Evolutionary conservation across 2,329 filamentous ascomycete genomes (phyloP).

Genomic region (Alternaria incomplexa): DNA sequence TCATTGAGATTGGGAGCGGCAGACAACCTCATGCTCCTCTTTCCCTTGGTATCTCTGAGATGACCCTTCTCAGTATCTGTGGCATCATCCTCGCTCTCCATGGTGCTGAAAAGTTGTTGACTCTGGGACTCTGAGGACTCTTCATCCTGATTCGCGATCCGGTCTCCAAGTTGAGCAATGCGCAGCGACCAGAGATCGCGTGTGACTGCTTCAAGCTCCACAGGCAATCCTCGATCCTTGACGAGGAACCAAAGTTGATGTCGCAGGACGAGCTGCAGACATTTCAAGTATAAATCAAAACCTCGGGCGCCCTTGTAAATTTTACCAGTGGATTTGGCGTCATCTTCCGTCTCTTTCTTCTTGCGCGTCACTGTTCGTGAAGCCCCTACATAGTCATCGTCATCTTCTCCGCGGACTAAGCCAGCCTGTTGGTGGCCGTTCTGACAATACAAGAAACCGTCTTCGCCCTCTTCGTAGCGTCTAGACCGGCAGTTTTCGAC

Average conservation of each 20-base stretch:
- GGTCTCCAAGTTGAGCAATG: constrained; percentile 62
- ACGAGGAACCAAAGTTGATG: constrained; percentile 81
- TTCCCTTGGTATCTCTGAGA: constrained; percentile 33
- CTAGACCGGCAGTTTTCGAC: constrained; percentile 73
- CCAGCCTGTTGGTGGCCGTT: constrained; percentile 71
- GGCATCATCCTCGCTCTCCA: constrained; percentile 52
- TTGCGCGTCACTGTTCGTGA: constrained; percentile 61
- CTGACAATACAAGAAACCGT: constrained; percentile 78
- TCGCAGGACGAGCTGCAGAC: constrained; percentile 81
- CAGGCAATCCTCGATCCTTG: constrained; percentile 67
- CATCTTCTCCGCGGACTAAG: constrained; percentile 57
- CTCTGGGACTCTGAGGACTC: constrained; percentile 48
- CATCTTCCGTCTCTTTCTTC: constrained; percentile 58
- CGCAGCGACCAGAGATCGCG: constrained; percentile 86
- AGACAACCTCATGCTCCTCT: constrained; percentile 55
- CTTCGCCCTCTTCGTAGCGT: constrained; percentile 70
- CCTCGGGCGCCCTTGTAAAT: constrained; percentile 72
- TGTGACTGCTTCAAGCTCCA: constrained; percentile 78
- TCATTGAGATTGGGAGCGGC: constrained; percentile 72
- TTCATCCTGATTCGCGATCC: constrained; percentile 43
- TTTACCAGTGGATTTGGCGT: constrained; percentile 52
- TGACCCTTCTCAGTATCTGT: constrained; percentile 37
- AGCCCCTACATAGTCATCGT: constrained; percentile 68
- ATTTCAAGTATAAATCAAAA: constrained; percentile 80
- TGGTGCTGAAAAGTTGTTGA: constrained; percentile 65